phyloP scores from a whole-genome alignment of 352 stramenopile genomes.

The Pythium rishiriense region DNA sequence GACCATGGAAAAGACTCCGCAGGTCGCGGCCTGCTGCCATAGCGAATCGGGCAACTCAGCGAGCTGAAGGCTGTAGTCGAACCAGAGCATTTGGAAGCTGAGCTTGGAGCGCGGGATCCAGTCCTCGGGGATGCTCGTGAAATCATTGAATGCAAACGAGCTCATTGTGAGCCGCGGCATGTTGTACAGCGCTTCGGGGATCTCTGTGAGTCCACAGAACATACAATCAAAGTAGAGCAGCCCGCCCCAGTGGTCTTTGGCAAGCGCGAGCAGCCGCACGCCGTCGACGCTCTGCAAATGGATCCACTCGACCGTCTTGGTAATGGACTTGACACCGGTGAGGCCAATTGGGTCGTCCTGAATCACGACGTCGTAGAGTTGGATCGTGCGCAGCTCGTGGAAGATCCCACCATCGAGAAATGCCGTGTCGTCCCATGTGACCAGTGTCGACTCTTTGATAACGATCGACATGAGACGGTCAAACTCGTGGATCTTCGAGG shows the following conservation, averaged over 20 bases:
- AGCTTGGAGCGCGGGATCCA: not conserved
- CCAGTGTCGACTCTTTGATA: not conserved
- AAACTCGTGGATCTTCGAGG: not conserved
- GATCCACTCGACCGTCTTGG: constrained; percentile 6
- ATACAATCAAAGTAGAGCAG: not conserved
- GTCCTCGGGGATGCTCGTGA: not conserved
- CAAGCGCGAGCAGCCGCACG: not conserved
- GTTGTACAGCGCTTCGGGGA: not conserved
- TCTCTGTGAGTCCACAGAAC: not conserved
- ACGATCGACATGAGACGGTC: not conserved
- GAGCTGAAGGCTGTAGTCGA: not conserved
- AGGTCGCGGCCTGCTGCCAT: constrained; percentile 1
- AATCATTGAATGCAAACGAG: not conserved
- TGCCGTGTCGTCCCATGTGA: not conserved
- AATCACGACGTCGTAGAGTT: not conserved
- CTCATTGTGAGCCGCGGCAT: not conserved
- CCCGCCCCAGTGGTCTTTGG: not conserved
- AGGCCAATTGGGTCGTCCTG: not conserved
- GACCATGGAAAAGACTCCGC: not conserved
- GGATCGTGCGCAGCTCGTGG: not conserved
- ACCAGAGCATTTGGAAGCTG: not conserved
- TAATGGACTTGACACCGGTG: not conserved
- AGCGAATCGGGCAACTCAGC: not conserved
- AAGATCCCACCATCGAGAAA: not conserved
- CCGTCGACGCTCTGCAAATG: not conserved